Evolutionary conservation across 2,329 filamentous ascomycete species (phyloP), one percentile per base, ranked within the genome.

Genomic region (Pseudogymnoascus sp.): DNA sequence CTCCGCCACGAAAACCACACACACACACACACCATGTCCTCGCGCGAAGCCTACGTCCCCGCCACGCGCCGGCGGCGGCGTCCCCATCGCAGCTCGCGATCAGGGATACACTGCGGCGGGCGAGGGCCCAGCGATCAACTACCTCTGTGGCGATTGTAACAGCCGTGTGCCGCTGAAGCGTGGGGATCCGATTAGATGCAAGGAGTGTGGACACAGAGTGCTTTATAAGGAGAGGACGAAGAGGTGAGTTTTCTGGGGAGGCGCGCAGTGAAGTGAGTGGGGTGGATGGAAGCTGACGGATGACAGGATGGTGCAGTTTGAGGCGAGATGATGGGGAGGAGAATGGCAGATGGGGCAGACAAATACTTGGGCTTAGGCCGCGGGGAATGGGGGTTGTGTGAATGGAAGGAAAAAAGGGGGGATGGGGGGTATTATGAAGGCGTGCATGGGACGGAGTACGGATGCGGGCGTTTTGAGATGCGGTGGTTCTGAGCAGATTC

Each of bases 141-240:
- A 90, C 75, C 79, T 86, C 69, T 96, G 90, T 80, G 91, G 90
- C 73, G 91, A 96, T 78, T 96, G 91, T 80, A 90, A 89, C 64
- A 81, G 84, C 66, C 88, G 89, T 69, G 89, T 93, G 49, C 81
- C 84, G 16, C 80, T 96, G 69, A 88, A 89, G 76, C 85, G 88
- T 68, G 88, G 86, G 66, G 91, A 95, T 71, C 87, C 88, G 35
- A 93, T 96, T 69, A 83, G 91, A 28, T 96, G 92, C 82, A 89
- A 90, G 76, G 90, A 93, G 78, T 99, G 95, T 76, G 95, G 95
- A 6, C 95, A 96, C 72, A 88, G 95, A 68, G 92, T 99, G 65
- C 79, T 99, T 69, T 97, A 97, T 79, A 99, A 99, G 85, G 91
- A 97, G 84, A 81, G 95, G 73, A 99, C 95, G 49, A 97, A 96